Percentiles rank a stretch among this genome's conserved stretches.
Conservation (phyloP, 768 basidiomycete genomes). For the Xerocomellus intermedius region DNA sequence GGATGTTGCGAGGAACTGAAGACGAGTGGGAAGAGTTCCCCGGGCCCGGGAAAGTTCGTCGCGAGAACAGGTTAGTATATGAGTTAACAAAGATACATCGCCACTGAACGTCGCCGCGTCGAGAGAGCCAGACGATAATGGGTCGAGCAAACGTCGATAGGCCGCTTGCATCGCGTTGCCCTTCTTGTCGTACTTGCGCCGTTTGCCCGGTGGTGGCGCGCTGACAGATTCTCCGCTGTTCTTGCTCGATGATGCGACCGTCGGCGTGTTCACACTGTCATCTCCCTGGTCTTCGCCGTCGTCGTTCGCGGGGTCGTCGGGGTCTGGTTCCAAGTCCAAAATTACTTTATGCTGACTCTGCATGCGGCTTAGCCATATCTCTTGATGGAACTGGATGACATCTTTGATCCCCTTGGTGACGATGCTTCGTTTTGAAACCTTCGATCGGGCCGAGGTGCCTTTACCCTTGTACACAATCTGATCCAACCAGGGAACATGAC, state of each 20-base stretch:
- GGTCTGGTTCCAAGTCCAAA: constrained; percentile 39
- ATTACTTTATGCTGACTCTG: constrained; percentile 35
- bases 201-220: constrained; percentile 26
- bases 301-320: constrained; percentile 29
- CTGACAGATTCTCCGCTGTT: neutral
- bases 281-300: constrained; percentile 33
- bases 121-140: constrained; percentile 38
- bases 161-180: constrained; percentile 42
- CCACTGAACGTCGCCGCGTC: constrained; percentile 10
- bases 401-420: constrained; percentile 70
- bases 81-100: constrained; percentile 42
- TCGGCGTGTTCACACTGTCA: constrained; percentile 7
- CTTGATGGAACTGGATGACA: constrained; percentile 65
- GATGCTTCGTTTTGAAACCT: constrained; percentile 58
- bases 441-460: constrained; percentile 48
- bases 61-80: constrained; percentile 50
- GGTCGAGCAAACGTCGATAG: constrained; percentile 57
- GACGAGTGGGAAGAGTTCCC: constrained; percentile 50
- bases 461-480: constrained; percentile 44
- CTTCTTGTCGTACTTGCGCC: constrained; percentile 25
- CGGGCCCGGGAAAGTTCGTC: constrained; percentile 29
- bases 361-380: constrained; percentile 49
- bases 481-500: constrained; percentile 73
- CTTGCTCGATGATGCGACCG: constrained; percentile 11
- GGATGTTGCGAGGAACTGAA: constrained; percentile 57